phyloP scores from a whole-genome alignment of 495 filamentous ascomycete genomes.

The Penicillium coffeae region DNA sequence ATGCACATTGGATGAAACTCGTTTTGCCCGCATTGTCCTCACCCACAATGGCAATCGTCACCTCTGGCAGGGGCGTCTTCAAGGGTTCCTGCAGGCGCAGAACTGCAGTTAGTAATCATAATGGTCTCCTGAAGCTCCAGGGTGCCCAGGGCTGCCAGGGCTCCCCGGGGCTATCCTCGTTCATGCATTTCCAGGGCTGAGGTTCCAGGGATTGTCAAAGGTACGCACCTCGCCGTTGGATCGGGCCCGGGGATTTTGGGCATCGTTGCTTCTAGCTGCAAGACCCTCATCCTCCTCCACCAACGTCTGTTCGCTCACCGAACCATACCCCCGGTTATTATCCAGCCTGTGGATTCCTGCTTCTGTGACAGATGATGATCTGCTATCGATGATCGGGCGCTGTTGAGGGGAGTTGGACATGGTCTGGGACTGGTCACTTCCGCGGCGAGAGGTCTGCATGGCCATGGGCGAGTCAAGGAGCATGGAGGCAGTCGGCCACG shows the following conservation, averaged over 20 bases:
- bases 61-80: slow-evolving; percentile 40
- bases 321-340: slow-evolving; percentile 13
- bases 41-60: slow-evolving; percentile 86
- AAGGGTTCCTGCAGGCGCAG: slow-evolving; percentile 18
- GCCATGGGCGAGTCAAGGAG: background rate
- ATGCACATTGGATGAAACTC: slow-evolving; percentile 76
- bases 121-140: background rate
- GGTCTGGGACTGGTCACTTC: slow-evolving; percentile 29
- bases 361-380: slow-evolving; percentile 35
- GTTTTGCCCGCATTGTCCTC: slow-evolving; percentile 80
- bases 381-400: slow-evolving; percentile 28
- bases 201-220: background rate
- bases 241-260: slow-evolving; percentile 8
- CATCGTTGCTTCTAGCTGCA: slow-evolving; percentile 4
- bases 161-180: background rate
- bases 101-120: slow-evolving; percentile 15
- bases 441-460: slow-evolving; percentile 18
- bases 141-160: background rate
- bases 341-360: slow-evolving; percentile 30
- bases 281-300: slow-evolving; percentile 33
- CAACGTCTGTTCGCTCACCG: slow-evolving; percentile 25
- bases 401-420: slow-evolving; percentile 18
- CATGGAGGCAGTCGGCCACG: background rate
- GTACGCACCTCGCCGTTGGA: slow-evolving; percentile 29
- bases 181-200: background rate